Conservation (phyloP, 345 rosid genomes). For the Pugionium cornutum region DNA sequence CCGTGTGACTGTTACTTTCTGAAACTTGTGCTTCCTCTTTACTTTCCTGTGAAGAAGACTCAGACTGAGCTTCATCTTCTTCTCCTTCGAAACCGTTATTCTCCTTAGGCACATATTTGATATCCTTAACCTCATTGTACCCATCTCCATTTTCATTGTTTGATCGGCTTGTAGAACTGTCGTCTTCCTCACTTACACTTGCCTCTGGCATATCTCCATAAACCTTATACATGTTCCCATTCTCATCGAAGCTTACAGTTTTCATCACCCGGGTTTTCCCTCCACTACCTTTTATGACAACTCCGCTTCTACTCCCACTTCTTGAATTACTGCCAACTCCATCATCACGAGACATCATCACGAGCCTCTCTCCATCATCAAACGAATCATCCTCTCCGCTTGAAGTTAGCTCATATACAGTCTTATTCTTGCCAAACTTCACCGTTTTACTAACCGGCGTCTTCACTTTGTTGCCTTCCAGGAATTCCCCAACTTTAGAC, state of each 20-base stretch:
- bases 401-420: slow-evolving; percentile 42
- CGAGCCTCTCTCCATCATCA: not conserved
- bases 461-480: slow-evolving; percentile 34
- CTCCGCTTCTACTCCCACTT: slow-evolving; percentile 8
- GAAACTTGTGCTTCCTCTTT: slow-evolving; percentile 33
- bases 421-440: slow-evolving; percentile 53
- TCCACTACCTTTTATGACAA: slow-evolving; percentile 17
- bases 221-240: slow-evolving; percentile 36
- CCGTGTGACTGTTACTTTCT: slow-evolving; percentile 11
- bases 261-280: slow-evolving; percentile 27
- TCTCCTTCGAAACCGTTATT: slow-evolving; percentile 19
- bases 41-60: slow-evolving; percentile 35
- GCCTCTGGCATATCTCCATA: slow-evolving; percentile 42
- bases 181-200: slow-evolving; percentile 43
- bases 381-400: slow-evolving; percentile 40
- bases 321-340: not conserved
- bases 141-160: slow-evolving; percentile 42
- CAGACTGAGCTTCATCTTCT: slow-evolving; percentile 34
- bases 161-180: slow-evolving; percentile 41
- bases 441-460: slow-evolving; percentile 55
- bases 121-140: slow-evolving; percentile 36
- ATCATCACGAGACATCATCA: slow-evolving; percentile 3
- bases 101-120: slow-evolving; percentile 35
- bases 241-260: slow-evolving; percentile 27
- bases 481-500: slow-evolving; percentile 34